Percentiles rank a stretch among this genome's conserved stretches.
Evolutionary conservation across 179 eudicot genomes (phyloP).

Genomic region (Nepenthes alata): DNA sequence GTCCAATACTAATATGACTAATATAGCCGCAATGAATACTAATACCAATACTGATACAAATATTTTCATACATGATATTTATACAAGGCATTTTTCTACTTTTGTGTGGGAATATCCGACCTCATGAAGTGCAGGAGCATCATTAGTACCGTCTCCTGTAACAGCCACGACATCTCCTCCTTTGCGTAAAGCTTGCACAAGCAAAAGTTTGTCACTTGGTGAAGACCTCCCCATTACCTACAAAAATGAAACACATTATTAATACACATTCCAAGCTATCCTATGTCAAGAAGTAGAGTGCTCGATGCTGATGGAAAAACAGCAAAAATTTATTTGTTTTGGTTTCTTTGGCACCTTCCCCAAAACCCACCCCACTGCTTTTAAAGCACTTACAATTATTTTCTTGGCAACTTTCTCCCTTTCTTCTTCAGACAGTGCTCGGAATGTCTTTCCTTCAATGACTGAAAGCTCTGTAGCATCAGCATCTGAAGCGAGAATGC

Average conservation of each 20-base stretch:
- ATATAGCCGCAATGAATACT: too few relatives aligned
- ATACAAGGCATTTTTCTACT: neutral
- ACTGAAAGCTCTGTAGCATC: conserved; percentile 38
- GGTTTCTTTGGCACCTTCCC: too few relatives aligned
- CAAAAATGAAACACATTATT: conserved; percentile 4
- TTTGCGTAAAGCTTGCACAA: conserved; percentile 75
- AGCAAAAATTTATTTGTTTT: too few relatives aligned
- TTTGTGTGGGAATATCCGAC: conserved; percentile 18
- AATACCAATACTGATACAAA: too few relatives aligned
- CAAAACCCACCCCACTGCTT: too few relatives aligned
- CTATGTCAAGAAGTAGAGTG: too few relatives aligned
- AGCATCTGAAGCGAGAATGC: conserved; percentile 52
- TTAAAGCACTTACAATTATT: conserved; percentile 40
- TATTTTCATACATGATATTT: too few relatives aligned
- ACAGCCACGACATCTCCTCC: conserved; percentile 88
- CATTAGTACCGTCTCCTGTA: conserved; percentile 96
- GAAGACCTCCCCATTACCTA: conserved; percentile 98
- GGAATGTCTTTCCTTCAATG: conserved; percentile 79
- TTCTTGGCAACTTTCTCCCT: conserved; percentile 46
- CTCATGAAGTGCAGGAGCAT: conserved; percentile 98
- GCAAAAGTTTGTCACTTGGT: conserved; percentile 83
- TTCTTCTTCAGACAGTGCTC: conserved; percentile 58
- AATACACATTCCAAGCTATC: too few relatives aligned
- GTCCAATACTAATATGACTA: too few relatives aligned
- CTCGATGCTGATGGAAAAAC: too few relatives aligned